phyloP scores from a whole-genome alignment of 371 early-diverging fungal species.

The Syncephalastrum racemosum region DNA sequence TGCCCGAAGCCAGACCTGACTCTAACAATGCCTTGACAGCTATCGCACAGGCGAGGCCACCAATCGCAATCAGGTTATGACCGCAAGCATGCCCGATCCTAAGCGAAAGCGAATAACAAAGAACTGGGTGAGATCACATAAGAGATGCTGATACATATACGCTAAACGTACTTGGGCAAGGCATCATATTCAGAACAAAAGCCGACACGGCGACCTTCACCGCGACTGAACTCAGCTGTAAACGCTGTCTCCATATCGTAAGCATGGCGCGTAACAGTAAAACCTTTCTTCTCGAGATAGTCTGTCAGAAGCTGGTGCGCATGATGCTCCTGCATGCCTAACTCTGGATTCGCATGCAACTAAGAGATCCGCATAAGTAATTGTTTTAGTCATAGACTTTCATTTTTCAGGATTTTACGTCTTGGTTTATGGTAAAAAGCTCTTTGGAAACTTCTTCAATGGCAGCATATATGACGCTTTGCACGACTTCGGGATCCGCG shows the following conservation, averaged over 20 bases:
- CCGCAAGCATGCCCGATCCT: slow-evolving; percentile 68
- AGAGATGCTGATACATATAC: not conserved
- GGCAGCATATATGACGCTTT: slow-evolving; percentile 18
- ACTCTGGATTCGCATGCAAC: slow-evolving; percentile 65
- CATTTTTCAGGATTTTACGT: slow-evolving; percentile 30
- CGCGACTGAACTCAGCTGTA: slow-evolving; percentile 52
- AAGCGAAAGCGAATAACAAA: not conserved
- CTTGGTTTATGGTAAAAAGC: slow-evolving; percentile 56
- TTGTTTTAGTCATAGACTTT: not conserved
- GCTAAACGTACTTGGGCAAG: slow-evolving; percentile 54
- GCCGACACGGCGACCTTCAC: slow-evolving; percentile 43
- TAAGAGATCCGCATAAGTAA: slow-evolving; percentile 7
- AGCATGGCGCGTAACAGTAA: slow-evolving; percentile 52
- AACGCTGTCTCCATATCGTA: slow-evolving; percentile 66
- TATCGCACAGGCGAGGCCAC: slow-evolving; percentile 69
- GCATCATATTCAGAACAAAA: slow-evolving; percentile 70
- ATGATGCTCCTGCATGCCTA: slow-evolving; percentile 55
- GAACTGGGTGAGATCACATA: slow-evolving; percentile 15
- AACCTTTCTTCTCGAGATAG: slow-evolving; percentile 57
- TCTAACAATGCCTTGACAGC: slow-evolving; percentile 60
- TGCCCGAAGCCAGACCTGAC: slow-evolving; percentile 50
- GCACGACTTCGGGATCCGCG: not conserved
- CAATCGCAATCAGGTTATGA: slow-evolving; percentile 70
- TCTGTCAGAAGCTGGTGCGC: slow-evolving; percentile 57
- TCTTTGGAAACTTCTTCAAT: slow-evolving; percentile 45